A percentile compares a stretch with the other conserved stretches of the same genome.
phyloP scores from a whole-genome alignment of 2,329 filamentous ascomycete genomes.

The Colletotrichum sp. region DNA sequence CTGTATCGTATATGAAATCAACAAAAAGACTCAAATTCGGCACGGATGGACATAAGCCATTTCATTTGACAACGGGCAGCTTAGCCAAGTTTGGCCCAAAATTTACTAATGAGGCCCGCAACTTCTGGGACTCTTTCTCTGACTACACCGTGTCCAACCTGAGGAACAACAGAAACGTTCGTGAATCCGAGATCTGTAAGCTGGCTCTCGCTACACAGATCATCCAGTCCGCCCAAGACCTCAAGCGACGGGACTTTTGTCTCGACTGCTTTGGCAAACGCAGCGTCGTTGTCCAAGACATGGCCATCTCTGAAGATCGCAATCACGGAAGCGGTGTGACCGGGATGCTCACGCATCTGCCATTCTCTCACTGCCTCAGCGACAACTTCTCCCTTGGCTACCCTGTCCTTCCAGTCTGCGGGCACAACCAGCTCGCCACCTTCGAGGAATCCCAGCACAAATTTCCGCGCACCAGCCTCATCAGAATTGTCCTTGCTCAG shows the following conservation, averaged over 20 bases:
- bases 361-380: constrained; percentile 52
- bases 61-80: fast-evolving
- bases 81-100: constrained; percentile 21
- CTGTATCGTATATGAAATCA: neutral
- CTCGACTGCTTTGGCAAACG: constrained; percentile 23
- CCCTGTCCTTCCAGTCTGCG: constrained; percentile 46
- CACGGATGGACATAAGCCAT: neutral
- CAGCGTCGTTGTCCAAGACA: constrained; percentile 36
- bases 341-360: constrained; percentile 49
- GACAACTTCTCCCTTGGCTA: constrained; percentile 46
- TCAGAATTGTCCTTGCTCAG: constrained; percentile 29
- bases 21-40: neutral
- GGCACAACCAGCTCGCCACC: constrained; percentile 46
- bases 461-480: constrained; percentile 35
- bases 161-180: constrained; percentile 26
- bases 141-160: constrained; percentile 27
- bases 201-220: constrained; percentile 21
- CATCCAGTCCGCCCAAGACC: constrained; percentile 29
- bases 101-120: constrained; percentile 1
- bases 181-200: constrained; percentile 19
- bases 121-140: constrained; percentile 27
- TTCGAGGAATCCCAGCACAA: constrained; percentile 45
- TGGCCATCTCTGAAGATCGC: constrained; percentile 51
- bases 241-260: constrained; percentile 16
- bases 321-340: constrained; percentile 50